Evolutionary conservation across 192 early-diverging fungal species (phyloP).

Genomic region (Coemansia erecta): DNA sequence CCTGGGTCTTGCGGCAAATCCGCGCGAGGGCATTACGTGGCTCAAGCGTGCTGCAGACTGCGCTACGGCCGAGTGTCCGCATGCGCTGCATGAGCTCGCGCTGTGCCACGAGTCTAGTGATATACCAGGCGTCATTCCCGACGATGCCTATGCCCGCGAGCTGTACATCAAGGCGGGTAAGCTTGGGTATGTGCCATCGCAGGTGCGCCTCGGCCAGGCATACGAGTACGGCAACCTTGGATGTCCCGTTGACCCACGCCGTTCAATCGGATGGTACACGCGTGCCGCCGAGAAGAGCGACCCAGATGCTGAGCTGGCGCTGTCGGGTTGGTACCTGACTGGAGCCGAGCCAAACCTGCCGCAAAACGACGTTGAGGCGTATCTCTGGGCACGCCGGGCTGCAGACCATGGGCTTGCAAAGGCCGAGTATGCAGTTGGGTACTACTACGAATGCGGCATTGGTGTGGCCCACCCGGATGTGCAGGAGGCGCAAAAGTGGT

Average conservation of each 20-base stretch:
- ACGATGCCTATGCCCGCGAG: constrained; percentile 86
- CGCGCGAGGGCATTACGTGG: constrained; percentile 92
- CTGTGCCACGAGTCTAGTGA: constrained; percentile 76
- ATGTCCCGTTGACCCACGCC: constrained; percentile 79
- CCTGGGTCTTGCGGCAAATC: constrained; percentile 70
- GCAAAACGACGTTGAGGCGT: constrained; percentile 94
- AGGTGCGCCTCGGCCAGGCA: constrained; percentile 86
- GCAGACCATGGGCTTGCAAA: constrained; percentile 93
- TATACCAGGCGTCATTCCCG: constrained; percentile 69
- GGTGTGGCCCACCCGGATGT: constrained; percentile 65
- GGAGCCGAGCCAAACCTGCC: constrained; percentile 85
- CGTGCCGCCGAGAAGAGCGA: constrained; percentile 88
- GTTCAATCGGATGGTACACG: constrained; percentile 96
- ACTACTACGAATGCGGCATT: constrained; percentile 89
- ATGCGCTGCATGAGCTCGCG: constrained; percentile 91
- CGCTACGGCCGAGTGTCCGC: constrained; percentile 88
- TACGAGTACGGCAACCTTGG: constrained; percentile 94
- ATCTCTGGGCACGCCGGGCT: constrained; percentile 94
- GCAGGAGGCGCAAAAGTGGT: constrained; percentile 89
- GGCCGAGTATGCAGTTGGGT: constrained; percentile 96
- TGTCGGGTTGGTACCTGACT: constrained; percentile 98
- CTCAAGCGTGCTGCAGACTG: constrained; percentile 88
- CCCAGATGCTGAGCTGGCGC: constrained; percentile 84
- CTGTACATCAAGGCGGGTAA: constrained; percentile 90
- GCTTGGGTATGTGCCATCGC: constrained; percentile 89